phyloP scores from a whole-genome alignment of 1,284 basidiomycete species.

The Ganoderma lucidum region DNA sequence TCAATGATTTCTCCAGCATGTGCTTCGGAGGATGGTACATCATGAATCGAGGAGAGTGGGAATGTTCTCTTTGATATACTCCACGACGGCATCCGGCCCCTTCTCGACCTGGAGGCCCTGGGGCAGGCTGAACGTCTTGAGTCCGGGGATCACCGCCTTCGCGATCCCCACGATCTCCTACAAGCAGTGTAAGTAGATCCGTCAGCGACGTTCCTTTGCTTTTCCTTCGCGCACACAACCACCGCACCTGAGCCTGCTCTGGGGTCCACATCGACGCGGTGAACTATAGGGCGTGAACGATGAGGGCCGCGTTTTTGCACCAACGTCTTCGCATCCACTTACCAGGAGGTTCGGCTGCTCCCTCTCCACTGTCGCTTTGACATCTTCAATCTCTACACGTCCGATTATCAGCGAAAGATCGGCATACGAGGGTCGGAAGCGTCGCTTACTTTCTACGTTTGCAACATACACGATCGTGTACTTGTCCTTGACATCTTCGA shows the following conservation, averaged over 20 bases:
- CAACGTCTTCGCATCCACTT: neutral
- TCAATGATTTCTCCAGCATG: neutral
- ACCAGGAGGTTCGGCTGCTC: constrained; percentile 34
- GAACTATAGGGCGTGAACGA: constrained; percentile 22
- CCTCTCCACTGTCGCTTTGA: constrained; percentile 25
- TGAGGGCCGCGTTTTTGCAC: neutral
- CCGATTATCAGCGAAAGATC: neutral
- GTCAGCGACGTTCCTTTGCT: neutral
- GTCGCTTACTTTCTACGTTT: constrained; percentile 33
- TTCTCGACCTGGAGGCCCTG: constrained; percentile 35
- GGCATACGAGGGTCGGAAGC: neutral
- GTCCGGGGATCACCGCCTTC: constrained; percentile 27
- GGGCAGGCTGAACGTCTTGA: constrained; percentile 36
- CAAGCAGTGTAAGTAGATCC: too few species aligned
- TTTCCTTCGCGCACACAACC: neutral
- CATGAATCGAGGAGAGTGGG: constrained; percentile 15
- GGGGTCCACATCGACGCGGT: constrained; percentile 38
- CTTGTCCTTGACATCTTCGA: constrained; percentile 35
- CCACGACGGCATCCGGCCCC: constrained; percentile 36
- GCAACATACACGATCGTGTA: constrained; percentile 33
- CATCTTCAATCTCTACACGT: constrained; percentile 31
- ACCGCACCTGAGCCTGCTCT: constrained; percentile 31
- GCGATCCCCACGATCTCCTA: constrained; percentile 36
- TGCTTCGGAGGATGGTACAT: neutral
- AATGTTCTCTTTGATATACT: constrained; percentile 35